Conservation (phyloP, 2,329 filamentous ascomycete species). For the Cladophialophora bantiana region DNA sequence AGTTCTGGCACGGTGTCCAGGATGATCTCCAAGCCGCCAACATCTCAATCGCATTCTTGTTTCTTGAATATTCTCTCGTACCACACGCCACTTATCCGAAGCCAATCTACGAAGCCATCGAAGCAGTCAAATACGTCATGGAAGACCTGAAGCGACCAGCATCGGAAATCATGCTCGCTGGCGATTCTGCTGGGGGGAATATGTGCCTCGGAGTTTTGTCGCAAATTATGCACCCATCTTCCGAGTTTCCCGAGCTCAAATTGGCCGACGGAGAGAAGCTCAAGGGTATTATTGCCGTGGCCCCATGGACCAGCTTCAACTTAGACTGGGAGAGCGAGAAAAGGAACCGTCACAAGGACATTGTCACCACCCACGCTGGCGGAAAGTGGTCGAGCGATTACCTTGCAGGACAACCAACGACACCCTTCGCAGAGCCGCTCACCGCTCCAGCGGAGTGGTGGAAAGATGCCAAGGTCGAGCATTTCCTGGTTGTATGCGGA, state of each 20-base stretch:
- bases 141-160: slow-evolving; percentile 45
- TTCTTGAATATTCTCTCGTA: slow-evolving; percentile 67
- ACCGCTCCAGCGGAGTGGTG: slow-evolving; percentile 36
- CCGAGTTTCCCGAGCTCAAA: slow-evolving; percentile 44
- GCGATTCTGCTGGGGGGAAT: slow-evolving; percentile 56
- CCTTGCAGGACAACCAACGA: slow-evolving; percentile 29
- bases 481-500: slow-evolving; percentile 33
- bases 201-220: slow-evolving; percentile 44
- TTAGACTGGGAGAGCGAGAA: slow-evolving; percentile 38
- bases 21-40: slow-evolving; percentile 42
- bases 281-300: slow-evolving; percentile 61
- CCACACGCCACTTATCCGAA: slow-evolving; percentile 53
- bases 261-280: slow-evolving; percentile 49
- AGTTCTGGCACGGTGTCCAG: slow-evolving; percentile 37
- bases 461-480: slow-evolving; percentile 37
- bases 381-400: slow-evolving; percentile 30
- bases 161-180: slow-evolving; percentile 49
- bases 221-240: slow-evolving; percentile 59
- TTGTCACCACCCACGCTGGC: slow-evolving; percentile 26
- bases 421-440: slow-evolving; percentile 32
- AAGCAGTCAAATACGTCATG: slow-evolving; percentile 50
- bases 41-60: slow-evolving; percentile 58
- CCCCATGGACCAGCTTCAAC: slow-evolving; percentile 65
- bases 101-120: slow-evolving; percentile 52
- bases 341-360: slow-evolving; percentile 32